phyloP scores from a whole-genome alignment of 2,329 filamentous ascomycete species.

The Malbranchea zuffiana region DNA sequence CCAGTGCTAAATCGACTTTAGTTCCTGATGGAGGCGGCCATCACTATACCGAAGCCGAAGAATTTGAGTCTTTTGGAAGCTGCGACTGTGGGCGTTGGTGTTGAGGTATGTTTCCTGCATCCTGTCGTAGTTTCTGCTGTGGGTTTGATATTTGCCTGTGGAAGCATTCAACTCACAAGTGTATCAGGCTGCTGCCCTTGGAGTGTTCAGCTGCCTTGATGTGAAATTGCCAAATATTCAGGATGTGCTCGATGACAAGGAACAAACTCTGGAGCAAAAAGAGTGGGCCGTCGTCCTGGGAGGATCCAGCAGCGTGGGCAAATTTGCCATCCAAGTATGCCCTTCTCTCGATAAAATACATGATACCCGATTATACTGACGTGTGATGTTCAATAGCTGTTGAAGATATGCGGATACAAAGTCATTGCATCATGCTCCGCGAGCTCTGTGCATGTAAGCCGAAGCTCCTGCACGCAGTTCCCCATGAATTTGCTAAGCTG shows the following conservation, averaged over 20 bases:
- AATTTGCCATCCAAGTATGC: constrained; percentile 20
- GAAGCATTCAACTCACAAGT: constrained; percentile 1
- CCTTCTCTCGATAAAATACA: background rate
- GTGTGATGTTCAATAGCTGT: constrained; percentile 16
- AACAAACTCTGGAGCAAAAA: constrained; percentile 4
- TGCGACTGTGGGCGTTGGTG: constrained; percentile 24
- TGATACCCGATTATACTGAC: background rate
- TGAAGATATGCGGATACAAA: constrained; percentile 22
- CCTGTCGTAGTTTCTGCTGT: no score
- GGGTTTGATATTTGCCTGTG: constrained; percentile 4
- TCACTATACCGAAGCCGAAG: constrained; percentile 25
- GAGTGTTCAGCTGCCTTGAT: constrained; percentile 17
- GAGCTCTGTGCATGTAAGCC: constrained; percentile 19
- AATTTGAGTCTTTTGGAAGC: constrained; percentile 23
- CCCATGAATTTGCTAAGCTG: background rate
- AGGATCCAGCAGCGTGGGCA: constrained; percentile 25
- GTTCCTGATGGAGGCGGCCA: constrained; percentile 22
- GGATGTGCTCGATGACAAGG: constrained; percentile 13
- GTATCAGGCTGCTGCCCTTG: constrained; percentile 19
- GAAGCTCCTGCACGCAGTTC: background rate
- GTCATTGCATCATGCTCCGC: constrained; percentile 25
- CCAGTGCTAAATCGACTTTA: constrained; percentile 10
- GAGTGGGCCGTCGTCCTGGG: constrained; percentile 28
- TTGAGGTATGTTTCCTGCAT: constrained; percentile 13
- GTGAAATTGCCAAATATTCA: constrained; percentile 17